phyloP scores from a whole-genome alignment of 192 early-diverging fungal genomes.

The Geosiphon pyriformis region DNA sequence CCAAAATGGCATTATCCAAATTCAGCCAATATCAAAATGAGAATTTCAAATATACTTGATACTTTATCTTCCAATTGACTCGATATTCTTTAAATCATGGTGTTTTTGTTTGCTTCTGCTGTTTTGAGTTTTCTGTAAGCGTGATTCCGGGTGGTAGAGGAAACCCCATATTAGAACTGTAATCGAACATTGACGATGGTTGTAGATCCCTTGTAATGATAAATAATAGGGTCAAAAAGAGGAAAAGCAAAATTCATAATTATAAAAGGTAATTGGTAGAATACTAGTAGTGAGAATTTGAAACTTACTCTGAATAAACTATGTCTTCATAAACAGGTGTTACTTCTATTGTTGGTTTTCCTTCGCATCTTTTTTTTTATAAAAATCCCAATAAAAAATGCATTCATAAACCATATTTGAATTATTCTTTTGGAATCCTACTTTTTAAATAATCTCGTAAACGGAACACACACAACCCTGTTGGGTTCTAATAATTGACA shows the following conservation, averaged over 20 bases:
- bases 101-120: not conserved
- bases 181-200: not conserved
- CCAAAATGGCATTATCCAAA: too few species aligned
- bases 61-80: too few species aligned
- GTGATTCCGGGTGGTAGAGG: not conserved
- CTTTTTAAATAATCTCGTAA: slow-evolving; percentile 1
- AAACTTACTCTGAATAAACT: not conserved
- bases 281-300: not conserved
- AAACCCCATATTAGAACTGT: too few species aligned
- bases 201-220: too few species aligned
- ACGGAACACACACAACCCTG: not conserved
- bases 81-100: too few species aligned
- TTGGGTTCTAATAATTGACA: not conserved
- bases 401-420: not conserved
- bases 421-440: not conserved
- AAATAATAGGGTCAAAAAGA: not conserved
- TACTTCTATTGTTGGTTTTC: slow-evolving; percentile 8
- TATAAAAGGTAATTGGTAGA: not conserved
- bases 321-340: not conserved
- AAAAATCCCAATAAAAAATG: not conserved
- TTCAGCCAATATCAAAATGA: too few species aligned
- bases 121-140: not conserved
- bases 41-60: too few species aligned
- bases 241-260: not conserved
- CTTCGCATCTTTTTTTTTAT: not conserved